Conservation (phyloP, 106 monocot species). For the Dendrobium catenatum region DNA sequence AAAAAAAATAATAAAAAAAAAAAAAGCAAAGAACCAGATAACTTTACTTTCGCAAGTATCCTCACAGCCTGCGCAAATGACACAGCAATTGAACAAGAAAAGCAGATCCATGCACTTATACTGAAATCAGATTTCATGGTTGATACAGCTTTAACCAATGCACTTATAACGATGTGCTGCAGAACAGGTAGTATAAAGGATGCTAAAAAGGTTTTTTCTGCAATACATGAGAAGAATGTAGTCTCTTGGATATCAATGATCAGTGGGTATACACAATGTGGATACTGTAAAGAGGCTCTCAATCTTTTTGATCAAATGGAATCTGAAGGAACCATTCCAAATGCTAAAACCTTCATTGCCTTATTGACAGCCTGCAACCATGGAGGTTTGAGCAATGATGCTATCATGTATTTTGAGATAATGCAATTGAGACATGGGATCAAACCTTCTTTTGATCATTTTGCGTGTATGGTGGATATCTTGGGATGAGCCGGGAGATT, state of each 20-base stretch:
- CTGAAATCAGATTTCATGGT: slow-evolving; percentile 5
- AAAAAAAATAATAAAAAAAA: too few relatives aligned
- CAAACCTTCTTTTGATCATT: slow-evolving; percentile 28
- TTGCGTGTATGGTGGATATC: slow-evolving; percentile 38
- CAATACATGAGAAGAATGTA: background rate
- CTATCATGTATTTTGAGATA: slow-evolving; percentile 9
- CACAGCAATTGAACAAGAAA: slow-evolving; percentile 21
- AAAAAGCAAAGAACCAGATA: slow-evolving; percentile 7
- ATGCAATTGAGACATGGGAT: slow-evolving; percentile 33
- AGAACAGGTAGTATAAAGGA: background rate
- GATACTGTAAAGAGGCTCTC: background rate
- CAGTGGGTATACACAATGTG: background rate
- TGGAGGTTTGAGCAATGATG: slow-evolving; percentile 18
- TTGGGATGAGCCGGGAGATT: slow-evolving; percentile 32
- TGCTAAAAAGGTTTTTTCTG: background rate
- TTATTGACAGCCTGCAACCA: slow-evolving; percentile 36
- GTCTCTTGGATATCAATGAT: background rate
- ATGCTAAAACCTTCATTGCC: slow-evolving; percentile 11
- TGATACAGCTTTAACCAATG: background rate
- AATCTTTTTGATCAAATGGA: background rate
- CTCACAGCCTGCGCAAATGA: slow-evolving; percentile 25
- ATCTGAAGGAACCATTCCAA: background rate
- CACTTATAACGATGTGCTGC: background rate
- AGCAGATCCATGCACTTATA: slow-evolving; percentile 35
- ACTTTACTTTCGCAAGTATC: background rate